phyloP scores from a whole-genome alignment of 495 filamentous ascomycete species.

The Lophiotrema nucula region DNA sequence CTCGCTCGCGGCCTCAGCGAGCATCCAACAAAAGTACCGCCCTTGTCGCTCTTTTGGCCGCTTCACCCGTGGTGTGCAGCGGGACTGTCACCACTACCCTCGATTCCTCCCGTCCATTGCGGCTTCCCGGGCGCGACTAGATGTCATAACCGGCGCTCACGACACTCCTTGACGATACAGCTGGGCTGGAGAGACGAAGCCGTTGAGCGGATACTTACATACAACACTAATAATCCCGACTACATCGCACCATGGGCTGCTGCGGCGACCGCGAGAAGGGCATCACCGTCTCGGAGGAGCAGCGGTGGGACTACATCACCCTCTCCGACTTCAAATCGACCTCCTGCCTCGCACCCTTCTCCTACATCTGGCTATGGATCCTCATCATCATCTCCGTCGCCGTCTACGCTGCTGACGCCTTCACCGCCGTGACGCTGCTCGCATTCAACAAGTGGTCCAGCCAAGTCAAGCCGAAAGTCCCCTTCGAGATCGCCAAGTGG shows the following conservation, averaged over 20 bases:
- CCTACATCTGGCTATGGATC: conserved; percentile 81
- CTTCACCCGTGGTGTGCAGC: conserved; percentile 29
- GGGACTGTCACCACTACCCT: conserved; percentile 31
- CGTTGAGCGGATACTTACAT: conserved; percentile 30
- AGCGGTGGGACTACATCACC: conserved; percentile 95
- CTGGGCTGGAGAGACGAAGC: conserved; percentile 29
- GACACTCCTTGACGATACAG: conserved; percentile 27
- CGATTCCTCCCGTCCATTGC: neutral
- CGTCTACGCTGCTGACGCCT: conserved; percentile 86
- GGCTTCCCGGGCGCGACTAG: conserved; percentile 8
- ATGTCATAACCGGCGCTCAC: conserved; percentile 17
- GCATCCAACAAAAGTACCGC: conserved; percentile 1
- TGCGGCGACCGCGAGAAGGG: conserved; percentile 66
- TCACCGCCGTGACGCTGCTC: conserved; percentile 86
- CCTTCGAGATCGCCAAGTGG: conserved; percentile 74
- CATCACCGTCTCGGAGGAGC: conserved; percentile 64
- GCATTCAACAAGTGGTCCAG: conserved; percentile 67
- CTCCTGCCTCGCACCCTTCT: conserved; percentile 71
- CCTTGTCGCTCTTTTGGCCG: conserved; percentile 23
- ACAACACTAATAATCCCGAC: conserved; percentile 28
- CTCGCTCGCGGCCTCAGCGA: neutral
- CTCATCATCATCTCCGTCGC: conserved; percentile 75
- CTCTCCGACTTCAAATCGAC: conserved; percentile 83
- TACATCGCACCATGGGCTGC: conserved; percentile 64
- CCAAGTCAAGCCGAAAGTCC: conserved; percentile 65